A percentile compares a stretch with the other conserved stretches of the same genome.
Conservation (phyloP, 805 yeast genomes). For the Metschnikowia vanudenii region DNA sequence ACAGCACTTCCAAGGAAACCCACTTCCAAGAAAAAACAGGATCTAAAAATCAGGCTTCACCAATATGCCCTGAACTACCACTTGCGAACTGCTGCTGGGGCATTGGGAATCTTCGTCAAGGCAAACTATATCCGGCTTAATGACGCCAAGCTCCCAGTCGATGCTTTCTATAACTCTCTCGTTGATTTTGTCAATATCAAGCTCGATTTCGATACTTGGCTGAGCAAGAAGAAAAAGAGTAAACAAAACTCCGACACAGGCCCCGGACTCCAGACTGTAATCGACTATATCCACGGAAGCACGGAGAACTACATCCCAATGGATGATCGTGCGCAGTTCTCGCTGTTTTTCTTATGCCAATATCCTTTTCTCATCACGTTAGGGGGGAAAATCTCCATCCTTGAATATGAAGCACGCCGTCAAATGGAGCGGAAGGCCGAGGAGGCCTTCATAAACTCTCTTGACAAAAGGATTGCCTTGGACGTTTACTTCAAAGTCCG, state of each 20-base stretch:
- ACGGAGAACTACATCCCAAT: conserved; percentile 9
- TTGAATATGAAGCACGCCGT: conserved; percentile 77
- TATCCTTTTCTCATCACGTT: conserved; percentile 79
- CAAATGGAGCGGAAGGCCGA: conserved; percentile 87
- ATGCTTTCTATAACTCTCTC: conserved; percentile 71
- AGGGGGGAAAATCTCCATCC: conserved; percentile 75
- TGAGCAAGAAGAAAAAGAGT: conserved; percentile 27
- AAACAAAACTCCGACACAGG: conserved; percentile 3
- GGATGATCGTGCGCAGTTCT: conserved; percentile 18
- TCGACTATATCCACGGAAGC: conserved; percentile 50
- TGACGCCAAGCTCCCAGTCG: conserved; percentile 25
- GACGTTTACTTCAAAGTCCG: conserved; percentile 68
- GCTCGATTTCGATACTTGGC: conserved; percentile 84
- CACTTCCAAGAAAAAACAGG: conserved; percentile 12
- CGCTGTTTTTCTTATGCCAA: conserved; percentile 66
- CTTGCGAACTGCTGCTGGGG: conserved; percentile 60
- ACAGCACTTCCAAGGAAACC: conserved; percentile 6
- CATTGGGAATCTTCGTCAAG: conserved; percentile 52
- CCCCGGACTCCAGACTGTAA: conserved; percentile 41
- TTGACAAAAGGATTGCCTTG: conserved; percentile 57
- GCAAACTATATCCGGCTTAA: conserved; percentile 46
- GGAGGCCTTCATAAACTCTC: conserved; percentile 77
- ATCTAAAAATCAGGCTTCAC: conserved; percentile 45
- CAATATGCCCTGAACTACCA: conserved; percentile 85
- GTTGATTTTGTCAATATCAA: conserved; percentile 76